phyloP scores from a whole-genome alignment of 164 flowering plant species.

The Litsea cubeba region DNA sequence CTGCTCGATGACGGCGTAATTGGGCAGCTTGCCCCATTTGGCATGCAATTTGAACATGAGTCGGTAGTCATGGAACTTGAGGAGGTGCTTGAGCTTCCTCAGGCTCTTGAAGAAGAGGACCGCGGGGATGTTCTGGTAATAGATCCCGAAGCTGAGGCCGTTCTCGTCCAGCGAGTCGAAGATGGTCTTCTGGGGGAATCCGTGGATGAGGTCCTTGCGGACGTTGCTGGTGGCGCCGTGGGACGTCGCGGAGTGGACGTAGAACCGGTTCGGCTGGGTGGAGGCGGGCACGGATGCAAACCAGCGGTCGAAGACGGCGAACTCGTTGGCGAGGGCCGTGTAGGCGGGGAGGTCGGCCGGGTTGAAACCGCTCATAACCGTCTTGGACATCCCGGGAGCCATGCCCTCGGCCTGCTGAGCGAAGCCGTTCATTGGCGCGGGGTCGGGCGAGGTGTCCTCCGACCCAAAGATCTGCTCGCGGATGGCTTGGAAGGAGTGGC shows the following conservation, averaged over 20 bases:
- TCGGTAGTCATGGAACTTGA: conserved; percentile 55
- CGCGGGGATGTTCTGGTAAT: conserved; percentile 95
- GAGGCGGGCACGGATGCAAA: conserved; percentile 84
- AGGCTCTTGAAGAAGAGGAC: conserved; percentile 73
- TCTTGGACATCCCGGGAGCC: conserved; percentile 37
- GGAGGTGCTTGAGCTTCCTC: conserved; percentile 72
- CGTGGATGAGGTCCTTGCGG: conserved; percentile 65
- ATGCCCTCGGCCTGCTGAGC: conserved; percentile 68
- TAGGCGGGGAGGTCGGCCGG: conserved; percentile 63
- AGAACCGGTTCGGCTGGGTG: conserved; percentile 94
- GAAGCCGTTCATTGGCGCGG: conserved; percentile 82
- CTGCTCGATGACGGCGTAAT: conserved; percentile 87
- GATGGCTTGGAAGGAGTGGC: conserved; percentile 44
- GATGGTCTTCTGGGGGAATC: conserved; percentile 85
- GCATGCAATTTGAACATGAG: conserved; percentile 71
- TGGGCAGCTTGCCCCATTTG: conserved; percentile 60
- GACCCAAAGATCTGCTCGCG: conserved; percentile 38
- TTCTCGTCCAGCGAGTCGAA: conserved; percentile 89
- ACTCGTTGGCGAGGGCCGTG: conserved; percentile 64
- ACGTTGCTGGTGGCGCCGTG: conserved; percentile 82
- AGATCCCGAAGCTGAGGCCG: conserved; percentile 72
- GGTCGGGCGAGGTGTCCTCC: conserved; percentile 16
- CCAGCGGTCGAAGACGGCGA: conserved; percentile 82
- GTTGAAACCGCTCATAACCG: conserved; percentile 83
- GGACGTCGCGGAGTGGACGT: conserved; percentile 92